Percentiles rank a stretch among this genome's conserved stretches.
Evolutionary conservation across 2,329 filamentous ascomycete genomes (phyloP).

Genomic region (Byssoonygena ceratinophila): DNA sequence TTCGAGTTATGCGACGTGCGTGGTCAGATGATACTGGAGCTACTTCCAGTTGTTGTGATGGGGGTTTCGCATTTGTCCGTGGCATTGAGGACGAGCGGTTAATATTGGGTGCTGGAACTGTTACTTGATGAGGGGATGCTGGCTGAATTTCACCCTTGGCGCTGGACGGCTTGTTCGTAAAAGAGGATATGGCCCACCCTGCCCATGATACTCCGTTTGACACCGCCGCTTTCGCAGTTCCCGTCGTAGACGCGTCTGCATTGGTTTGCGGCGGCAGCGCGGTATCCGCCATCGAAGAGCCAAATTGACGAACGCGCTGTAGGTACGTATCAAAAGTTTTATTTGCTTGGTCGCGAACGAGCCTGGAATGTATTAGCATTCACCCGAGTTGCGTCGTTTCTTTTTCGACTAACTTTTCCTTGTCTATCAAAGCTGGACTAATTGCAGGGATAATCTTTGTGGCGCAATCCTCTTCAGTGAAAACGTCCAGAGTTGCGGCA

Average conservation of each 20-base stretch:
- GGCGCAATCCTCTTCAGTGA: conserved; percentile 82
- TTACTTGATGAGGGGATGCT: conserved; percentile 34
- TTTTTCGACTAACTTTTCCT: conserved; percentile 57
- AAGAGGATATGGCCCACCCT: conserved; percentile 96
- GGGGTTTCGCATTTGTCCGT: conserved; percentile 28
- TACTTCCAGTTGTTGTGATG: conserved; percentile 20
- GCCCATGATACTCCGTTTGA: conserved; percentile 65
- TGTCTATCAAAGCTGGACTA: conserved; percentile 78
- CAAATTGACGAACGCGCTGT: conserved; percentile 68
- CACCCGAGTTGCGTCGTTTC: not conserved
- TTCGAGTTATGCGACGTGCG: conserved; percentile 27
- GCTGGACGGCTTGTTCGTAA: conserved; percentile 82
- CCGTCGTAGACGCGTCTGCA: conserved; percentile 33
- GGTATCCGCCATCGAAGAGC: conserved; percentile 67
- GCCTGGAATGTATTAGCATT: conserved; percentile 26
- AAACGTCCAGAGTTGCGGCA: conserved; percentile 72
- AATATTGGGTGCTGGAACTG: conserved; percentile 22
- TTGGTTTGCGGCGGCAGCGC: conserved; percentile 56
- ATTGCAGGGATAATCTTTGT: conserved; percentile 70
- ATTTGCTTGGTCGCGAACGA: conserved; percentile 80
- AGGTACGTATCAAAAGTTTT: conserved; percentile 84
- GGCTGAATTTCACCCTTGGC: conserved; percentile 78
- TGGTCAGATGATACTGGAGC: conserved; percentile 1
- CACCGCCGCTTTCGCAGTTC: conserved; percentile 64
- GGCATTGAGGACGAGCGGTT: conserved; percentile 42